Percentiles rank a stretch among this genome's conserved stretches.
Evolutionary conservation across 345 rosid species (phyloP).

Genomic region (Syzygium grande): DNA sequence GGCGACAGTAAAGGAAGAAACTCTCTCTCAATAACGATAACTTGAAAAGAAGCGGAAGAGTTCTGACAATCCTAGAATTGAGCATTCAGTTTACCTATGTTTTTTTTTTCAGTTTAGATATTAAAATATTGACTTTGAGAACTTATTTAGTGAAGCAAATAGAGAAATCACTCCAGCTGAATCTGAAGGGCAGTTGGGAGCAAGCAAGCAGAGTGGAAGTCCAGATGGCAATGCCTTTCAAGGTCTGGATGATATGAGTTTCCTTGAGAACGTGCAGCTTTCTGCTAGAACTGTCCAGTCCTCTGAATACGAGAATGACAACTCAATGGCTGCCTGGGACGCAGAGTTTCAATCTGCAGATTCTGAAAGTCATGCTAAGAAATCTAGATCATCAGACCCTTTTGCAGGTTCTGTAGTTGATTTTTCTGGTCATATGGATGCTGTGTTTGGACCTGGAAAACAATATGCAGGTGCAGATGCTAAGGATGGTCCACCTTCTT

Average conservation of each 20-base stretch:
- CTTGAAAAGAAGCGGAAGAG: neutral
- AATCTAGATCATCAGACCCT: neutral
- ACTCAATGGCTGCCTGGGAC: neutral
- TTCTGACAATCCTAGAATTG: neutral
- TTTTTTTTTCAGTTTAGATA: neutral
- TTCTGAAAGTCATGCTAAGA: neutral
- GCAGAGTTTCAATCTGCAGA: neutral
- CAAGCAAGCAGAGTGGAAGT: constrained; percentile 11
- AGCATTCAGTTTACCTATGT: neutral
- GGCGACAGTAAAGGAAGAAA: neutral
- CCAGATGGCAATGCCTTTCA: neutral
- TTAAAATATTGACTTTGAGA: constrained; percentile 23
- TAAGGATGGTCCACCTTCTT: neutral
- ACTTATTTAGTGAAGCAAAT: constrained; percentile 33
- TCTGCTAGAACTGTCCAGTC: neutral
- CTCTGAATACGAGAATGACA: neutral
- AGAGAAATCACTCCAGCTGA: constrained; percentile 7
- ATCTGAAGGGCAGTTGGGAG: constrained; percentile 10
- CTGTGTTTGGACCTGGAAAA: constrained; percentile 7
- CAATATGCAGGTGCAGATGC: neutral
- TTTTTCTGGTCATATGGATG: constrained; percentile 8
- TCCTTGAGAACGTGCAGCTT: neutral
- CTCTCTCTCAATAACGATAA: neutral
- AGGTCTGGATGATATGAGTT: neutral
- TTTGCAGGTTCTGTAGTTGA: constrained; percentile 1